Conservation (phyloP, 2,329 filamentous ascomycete species). For the Coniella vitis region DNA sequence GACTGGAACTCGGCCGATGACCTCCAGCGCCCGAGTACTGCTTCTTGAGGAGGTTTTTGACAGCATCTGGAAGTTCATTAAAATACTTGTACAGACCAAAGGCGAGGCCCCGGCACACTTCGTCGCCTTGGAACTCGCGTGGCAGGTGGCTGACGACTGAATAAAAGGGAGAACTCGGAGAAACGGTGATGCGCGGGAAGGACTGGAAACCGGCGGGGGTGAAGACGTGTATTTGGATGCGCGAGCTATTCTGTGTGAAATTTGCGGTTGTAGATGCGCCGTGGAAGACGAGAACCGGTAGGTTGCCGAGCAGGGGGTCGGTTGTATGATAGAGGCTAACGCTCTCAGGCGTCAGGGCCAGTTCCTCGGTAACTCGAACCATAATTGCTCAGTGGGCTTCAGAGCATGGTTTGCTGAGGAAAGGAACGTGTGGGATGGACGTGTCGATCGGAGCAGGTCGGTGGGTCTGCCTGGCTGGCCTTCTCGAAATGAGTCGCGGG, state of each 20-base stretch:
- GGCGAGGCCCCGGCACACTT: constrained; percentile 82
- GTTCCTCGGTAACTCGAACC: constrained; percentile 74
- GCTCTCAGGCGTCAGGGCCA: constrained; percentile 72
- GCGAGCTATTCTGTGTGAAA: constrained; percentile 78
- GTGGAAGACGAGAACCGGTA: constrained; percentile 84
- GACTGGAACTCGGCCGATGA: constrained; percentile 55
- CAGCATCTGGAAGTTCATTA: constrained; percentile 69
- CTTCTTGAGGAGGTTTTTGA: constrained; percentile 64
- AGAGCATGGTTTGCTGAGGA: constrained; percentile 30
- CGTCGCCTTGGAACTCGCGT: constrained; percentile 91
- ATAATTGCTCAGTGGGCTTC: constrained; percentile 50
- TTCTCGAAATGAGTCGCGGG: background rate
- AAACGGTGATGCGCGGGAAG: constrained; percentile 86
- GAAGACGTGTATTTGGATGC: constrained; percentile 91
- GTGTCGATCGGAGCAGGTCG: background rate
- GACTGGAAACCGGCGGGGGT: constrained; percentile 82
- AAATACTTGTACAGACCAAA: constrained; percentile 96
- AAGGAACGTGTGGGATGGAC: background rate
- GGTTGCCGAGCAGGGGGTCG: constrained; percentile 74
- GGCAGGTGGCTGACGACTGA: constrained; percentile 83
- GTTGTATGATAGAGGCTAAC: constrained; percentile 84
- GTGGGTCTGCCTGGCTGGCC: background rate
- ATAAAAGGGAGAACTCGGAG: constrained; percentile 87
- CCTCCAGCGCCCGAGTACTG: constrained; percentile 46
- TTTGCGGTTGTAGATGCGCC: constrained; percentile 86